Evolutionary conservation across 345 rosid genomes (phyloP).

Genomic region (Nephelium lappaceum): DNA sequence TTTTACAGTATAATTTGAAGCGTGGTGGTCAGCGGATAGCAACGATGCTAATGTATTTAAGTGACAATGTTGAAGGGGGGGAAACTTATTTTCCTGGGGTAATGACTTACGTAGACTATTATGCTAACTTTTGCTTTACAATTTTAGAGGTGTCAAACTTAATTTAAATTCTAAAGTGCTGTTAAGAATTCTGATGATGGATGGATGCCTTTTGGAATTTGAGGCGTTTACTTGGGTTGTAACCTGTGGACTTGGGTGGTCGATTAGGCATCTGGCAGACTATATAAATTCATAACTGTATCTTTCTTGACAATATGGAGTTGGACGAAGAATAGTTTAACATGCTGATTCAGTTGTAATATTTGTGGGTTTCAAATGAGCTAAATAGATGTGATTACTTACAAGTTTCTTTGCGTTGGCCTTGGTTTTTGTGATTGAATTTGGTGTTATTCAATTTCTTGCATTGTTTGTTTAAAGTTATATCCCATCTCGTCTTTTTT

Average conservation of each 20-base stretch:
- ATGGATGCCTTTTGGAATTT: neutral
- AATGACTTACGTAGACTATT: slow-evolving; percentile 18
- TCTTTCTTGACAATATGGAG: neutral
- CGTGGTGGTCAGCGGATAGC: slow-evolving; percentile 95
- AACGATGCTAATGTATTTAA: slow-evolving; percentile 92
- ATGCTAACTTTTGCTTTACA: slow-evolving; percentile 1
- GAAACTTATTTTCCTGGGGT: slow-evolving; percentile 97
- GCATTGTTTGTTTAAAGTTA: neutral
- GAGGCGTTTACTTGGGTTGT: neutral
- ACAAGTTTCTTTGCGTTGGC: neutral
- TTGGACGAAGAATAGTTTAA: neutral
- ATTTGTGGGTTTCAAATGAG: neutral
- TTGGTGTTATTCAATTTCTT: neutral
- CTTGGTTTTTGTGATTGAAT: neutral
- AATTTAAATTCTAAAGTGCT: neutral
- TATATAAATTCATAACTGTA: neutral
- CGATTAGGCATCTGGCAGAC: neutral
- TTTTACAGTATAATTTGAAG: slow-evolving; percentile 73
- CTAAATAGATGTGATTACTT: neutral
- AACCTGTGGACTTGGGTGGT: neutral
- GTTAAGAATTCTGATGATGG: neutral
- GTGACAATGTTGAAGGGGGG: slow-evolving; percentile 89
- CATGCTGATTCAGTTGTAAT: neutral
- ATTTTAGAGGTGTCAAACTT: neutral
- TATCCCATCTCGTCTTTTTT: too few relatives aligned